phyloP scores from a whole-genome alignment of 2,329 filamentous ascomycete genomes.

The Penicillium sp. region DNA sequence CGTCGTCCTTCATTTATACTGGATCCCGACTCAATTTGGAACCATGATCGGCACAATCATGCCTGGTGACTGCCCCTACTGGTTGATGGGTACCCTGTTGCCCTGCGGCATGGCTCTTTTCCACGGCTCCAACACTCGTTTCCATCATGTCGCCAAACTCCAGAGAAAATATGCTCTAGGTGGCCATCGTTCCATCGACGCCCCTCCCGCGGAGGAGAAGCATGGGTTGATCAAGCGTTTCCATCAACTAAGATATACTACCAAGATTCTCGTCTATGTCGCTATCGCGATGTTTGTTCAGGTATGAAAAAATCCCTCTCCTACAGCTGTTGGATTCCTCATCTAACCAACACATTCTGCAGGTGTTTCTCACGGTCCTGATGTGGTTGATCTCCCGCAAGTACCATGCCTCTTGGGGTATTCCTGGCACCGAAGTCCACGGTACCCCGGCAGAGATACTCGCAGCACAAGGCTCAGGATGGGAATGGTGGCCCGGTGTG shows the following conservation, averaged over 20 bases:
- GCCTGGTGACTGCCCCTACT: conserved; percentile 59
- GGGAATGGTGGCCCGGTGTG: conserved; percentile 57
- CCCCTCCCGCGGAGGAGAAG: conserved; percentile 6
- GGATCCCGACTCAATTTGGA: conserved; percentile 35
- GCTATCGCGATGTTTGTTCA: conserved; percentile 57
- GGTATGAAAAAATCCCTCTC: conserved; percentile 39
- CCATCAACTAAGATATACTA: conserved; percentile 27
- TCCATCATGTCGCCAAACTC: conserved; percentile 58
- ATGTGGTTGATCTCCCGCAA: conserved; percentile 63
- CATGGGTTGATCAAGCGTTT: conserved; percentile 25
- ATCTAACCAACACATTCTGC: background rate
- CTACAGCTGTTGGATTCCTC: background rate
- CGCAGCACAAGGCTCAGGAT: conserved; percentile 48
- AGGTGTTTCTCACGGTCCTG: conserved; percentile 60
- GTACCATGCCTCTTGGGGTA: conserved; percentile 56
- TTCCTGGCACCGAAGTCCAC: conserved; percentile 54
- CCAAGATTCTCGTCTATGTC: conserved; percentile 41
- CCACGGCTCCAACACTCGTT: conserved; percentile 62
- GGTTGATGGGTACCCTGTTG: conserved; percentile 66
- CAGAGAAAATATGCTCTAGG: conserved; percentile 49
- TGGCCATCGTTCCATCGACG: conserved; percentile 5
- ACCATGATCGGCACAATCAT: conserved; percentile 37
- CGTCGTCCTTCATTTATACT: conserved; percentile 41
- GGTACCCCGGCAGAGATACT: conserved; percentile 45
- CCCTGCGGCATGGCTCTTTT: conserved; percentile 66